Conservation (phyloP, 352 stramenopile genomes). For the Globisporangium takayamanum region DNA sequence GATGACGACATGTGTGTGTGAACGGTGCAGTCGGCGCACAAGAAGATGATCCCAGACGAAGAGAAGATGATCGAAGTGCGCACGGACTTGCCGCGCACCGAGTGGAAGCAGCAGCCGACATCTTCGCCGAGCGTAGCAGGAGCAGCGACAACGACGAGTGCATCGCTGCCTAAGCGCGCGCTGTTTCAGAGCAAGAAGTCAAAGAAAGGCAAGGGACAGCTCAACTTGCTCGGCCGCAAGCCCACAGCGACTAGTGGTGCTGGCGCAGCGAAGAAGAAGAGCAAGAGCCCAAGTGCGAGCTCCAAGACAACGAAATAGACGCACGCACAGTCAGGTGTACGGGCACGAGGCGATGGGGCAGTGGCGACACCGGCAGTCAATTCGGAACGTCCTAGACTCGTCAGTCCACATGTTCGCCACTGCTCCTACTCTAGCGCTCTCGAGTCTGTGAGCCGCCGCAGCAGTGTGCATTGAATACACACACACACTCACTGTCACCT, state of each 20-base stretch:
- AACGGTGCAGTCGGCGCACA: constrained; percentile 35
- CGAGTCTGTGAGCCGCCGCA: no score
- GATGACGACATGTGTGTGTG: not conserved
- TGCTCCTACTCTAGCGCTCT: no score
- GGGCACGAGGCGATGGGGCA: not conserved
- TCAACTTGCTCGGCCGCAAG: constrained; percentile 32
- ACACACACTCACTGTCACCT: not conserved
- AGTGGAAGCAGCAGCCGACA: constrained; percentile 31
- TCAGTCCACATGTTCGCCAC: no score
- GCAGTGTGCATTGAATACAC: no score
- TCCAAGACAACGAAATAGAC: constrained; percentile 29
- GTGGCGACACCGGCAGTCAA: not conserved
- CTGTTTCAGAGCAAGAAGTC: constrained; percentile 7
- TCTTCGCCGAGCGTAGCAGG: constrained; percentile 18
- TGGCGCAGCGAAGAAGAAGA: constrained; percentile 4
- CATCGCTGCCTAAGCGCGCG: constrained; percentile 18
- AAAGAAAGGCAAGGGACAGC: constrained; percentile 10
- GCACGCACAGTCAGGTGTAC: not conserved
- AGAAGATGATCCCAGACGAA: constrained; percentile 62
- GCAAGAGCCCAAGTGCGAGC: not conserved
- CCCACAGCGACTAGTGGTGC: not conserved
- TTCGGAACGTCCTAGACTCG: no score
- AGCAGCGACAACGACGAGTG: constrained; percentile 13
- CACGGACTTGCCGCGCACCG: constrained; percentile 61
- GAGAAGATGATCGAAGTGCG: constrained; percentile 49